phyloP scores from a whole-genome alignment of 345 rosid species.

The Rhizophora apiculata region DNA sequence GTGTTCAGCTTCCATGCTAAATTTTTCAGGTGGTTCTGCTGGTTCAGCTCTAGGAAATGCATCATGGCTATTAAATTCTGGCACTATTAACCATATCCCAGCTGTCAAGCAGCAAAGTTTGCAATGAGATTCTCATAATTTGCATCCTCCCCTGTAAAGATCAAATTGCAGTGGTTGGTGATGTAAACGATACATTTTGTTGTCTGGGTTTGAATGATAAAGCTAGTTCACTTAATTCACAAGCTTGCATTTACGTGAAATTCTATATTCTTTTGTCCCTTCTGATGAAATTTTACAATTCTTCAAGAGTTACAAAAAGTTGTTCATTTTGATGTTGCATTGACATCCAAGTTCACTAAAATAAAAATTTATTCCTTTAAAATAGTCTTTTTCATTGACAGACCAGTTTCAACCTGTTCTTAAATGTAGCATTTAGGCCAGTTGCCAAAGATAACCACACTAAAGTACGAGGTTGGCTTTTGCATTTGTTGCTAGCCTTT shows the following conservation, averaged over 20 bases:
- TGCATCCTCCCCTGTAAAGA: slow-evolving; percentile 5
- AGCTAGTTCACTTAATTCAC: slow-evolving; percentile 13
- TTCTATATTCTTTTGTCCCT: not conserved
- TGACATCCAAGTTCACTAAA: too few species aligned
- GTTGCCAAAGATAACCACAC: too few species aligned
- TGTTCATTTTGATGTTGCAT: too few species aligned
- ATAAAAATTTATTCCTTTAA: too few species aligned
- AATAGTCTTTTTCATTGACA: too few species aligned
- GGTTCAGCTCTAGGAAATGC: slow-evolving; percentile 28
- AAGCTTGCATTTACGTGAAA: slow-evolving; percentile 4
- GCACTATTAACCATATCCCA: slow-evolving; percentile 27
- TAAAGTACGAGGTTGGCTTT: too few species aligned
- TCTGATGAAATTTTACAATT: too few species aligned
- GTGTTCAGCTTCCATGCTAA: slow-evolving; percentile 56
- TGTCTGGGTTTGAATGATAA: slow-evolving; percentile 16
- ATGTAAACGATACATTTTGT: slow-evolving; percentile 32
- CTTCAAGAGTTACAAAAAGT: too few species aligned
- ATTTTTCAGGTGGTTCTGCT: slow-evolving; percentile 33
- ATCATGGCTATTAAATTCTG: slow-evolving; percentile 23
- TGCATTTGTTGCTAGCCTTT: too few species aligned
- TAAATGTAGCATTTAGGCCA: too few species aligned
- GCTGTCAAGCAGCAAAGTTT: slow-evolving; percentile 59
- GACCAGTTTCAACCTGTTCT: too few species aligned
- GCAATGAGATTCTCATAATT: slow-evolving; percentile 26
- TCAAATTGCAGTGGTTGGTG: slow-evolving; percentile 13